Percentiles rank a stretch among this genome's conserved stretches.
Conservation (phyloP, 176 grass and related monocot species). For the Neostapfia colusana region DNA sequence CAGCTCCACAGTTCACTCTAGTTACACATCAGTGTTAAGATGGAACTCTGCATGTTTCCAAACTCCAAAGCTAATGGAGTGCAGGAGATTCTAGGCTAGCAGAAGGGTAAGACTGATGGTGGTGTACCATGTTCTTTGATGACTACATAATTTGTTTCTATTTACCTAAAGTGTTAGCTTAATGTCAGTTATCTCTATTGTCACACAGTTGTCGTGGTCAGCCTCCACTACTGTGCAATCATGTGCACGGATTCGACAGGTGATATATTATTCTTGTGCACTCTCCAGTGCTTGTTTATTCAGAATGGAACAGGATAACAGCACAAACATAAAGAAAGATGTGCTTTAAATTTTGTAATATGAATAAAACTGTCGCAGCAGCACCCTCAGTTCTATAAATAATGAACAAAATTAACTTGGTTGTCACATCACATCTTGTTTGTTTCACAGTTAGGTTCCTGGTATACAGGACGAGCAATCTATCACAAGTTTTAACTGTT, state of each 20-base stretch:
- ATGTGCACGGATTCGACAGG: neutral
- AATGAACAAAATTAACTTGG: slow-evolving; percentile 1
- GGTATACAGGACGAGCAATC: slow-evolving; percentile 7
- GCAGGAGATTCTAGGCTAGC: neutral
- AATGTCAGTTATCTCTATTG: neutral
- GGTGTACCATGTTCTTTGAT: neutral
- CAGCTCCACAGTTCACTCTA: neutral
- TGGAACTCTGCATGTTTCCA: neutral
- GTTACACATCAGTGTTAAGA: neutral
- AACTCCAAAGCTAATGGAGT: neutral
- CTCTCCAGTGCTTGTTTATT: slow-evolving; percentile 4
- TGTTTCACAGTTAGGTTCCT: slow-evolving; percentile 9
- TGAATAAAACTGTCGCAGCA: neutral
- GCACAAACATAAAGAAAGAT: slow-evolving; percentile 23
- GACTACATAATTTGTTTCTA: neutral
- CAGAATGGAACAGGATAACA: neutral
- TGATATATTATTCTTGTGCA: slow-evolving; percentile 10
- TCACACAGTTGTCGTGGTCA: slow-evolving; percentile 12
- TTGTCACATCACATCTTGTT: slow-evolving; percentile 6
- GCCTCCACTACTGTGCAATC: slow-evolving; percentile 19
- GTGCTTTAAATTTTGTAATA: neutral
- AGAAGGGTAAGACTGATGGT: neutral
- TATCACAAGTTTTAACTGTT: neutral
- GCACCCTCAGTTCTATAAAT: neutral
- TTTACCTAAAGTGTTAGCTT: neutral